Evolutionary conservation across 768 basidiomycete genomes (phyloP).

Genomic region (Lactarius psammicola): DNA sequence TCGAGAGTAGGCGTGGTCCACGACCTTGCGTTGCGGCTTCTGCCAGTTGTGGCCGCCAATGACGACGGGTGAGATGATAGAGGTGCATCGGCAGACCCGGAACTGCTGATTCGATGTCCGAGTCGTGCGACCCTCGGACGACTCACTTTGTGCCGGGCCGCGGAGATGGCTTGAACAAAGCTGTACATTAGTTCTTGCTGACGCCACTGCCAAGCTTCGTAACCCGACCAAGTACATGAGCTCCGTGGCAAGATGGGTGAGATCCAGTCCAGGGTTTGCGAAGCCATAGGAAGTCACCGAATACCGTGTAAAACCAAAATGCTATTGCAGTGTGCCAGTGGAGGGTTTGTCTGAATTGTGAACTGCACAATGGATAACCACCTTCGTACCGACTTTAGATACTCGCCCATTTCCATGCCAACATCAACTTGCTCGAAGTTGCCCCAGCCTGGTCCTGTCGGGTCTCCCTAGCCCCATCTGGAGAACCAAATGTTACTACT

Average conservation of each 20-base stretch:
- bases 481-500: not conserved
- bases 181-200: no score
- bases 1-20: no score
- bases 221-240: not conserved
- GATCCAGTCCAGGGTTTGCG: no score
- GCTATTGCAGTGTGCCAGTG: not conserved
- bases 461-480: not conserved
- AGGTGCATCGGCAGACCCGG: no score
- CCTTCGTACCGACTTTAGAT: not conserved
- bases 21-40: no score
- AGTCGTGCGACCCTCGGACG: no score
- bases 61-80: no score
- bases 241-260: not conserved
- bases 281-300: not conserved
- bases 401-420: conserved; percentile 7
- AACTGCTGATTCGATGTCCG: no score
- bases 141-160: no score
- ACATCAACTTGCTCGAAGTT: not conserved
- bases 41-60: not conserved
- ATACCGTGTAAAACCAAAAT: not conserved
- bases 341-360: not conserved
- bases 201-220: no score
- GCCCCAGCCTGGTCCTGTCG: not conserved
- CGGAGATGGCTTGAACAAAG: not conserved
- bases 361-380: not conserved